Conservation (phyloP, 164 flowering plant species). For the Macadamia tetraphylla region DNA sequence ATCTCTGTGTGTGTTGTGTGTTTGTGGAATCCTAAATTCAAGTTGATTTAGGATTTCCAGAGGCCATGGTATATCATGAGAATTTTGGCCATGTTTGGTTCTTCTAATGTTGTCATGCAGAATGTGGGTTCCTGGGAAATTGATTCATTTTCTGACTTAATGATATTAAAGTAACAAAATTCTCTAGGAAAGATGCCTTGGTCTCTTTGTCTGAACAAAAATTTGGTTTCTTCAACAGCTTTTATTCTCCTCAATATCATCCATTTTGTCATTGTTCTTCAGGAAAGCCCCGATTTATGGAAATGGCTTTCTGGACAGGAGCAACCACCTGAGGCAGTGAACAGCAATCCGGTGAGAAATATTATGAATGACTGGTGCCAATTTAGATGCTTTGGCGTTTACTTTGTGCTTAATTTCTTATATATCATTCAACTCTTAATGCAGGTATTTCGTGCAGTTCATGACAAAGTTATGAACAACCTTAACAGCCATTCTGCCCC, state of each 20-base stretch:
- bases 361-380: not conserved
- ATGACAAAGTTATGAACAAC: constrained; percentile 53
- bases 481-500: constrained; percentile 72
- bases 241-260: not conserved
- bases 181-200: too few species aligned
- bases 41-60: too few species aligned
- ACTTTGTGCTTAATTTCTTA: not conserved
- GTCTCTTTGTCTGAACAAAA: too few species aligned
- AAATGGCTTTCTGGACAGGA: constrained; percentile 89
- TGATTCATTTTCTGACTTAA: too few species aligned
- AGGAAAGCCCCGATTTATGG: constrained; percentile 98
- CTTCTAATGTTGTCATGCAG: too few species aligned
- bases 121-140: too few species aligned
- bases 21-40: too few species aligned
- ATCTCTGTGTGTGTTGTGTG: too few species aligned
- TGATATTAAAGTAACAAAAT: too few species aligned
- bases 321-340: constrained; percentile 71
- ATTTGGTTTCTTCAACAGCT: too few species aligned
- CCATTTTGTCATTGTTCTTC: constrained; percentile 11
- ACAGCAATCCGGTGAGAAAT: constrained; percentile 59
- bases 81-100: too few species aligned
- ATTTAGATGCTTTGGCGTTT: not conserved
- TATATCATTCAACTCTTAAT: not conserved
- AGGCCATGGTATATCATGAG: too few species aligned
- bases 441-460: constrained; percentile 75